These are phyloP conservation scores for Thinopyrum elongatum DNA, from an alignment of 176 grass and related monocot genomes.

Conservation along the genomic window DNA sequence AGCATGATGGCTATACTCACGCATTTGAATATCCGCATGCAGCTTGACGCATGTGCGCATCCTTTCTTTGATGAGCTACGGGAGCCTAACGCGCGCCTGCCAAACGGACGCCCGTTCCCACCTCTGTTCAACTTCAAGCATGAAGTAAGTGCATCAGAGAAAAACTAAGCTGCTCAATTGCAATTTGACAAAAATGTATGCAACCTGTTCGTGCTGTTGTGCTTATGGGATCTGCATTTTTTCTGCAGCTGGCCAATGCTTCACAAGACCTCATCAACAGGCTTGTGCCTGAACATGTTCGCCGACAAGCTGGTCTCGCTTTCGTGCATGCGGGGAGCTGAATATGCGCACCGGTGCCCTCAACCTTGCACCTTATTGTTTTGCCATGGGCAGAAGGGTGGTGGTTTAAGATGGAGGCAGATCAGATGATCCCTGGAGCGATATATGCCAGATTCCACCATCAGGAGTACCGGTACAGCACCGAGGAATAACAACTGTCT, in stretches of 20 bases:
- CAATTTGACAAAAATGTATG: neutral
- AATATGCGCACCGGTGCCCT: neutral
- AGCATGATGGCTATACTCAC: neutral
- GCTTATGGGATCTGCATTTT: constrained; percentile 20
- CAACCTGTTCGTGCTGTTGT: neutral
- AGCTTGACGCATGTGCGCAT: constrained; percentile 72
- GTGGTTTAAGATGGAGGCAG: neutral
- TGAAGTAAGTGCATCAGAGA: constrained; percentile 44
- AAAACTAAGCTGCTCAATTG: neutral
- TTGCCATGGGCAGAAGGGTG: neutral
- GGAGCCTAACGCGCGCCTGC: constrained; percentile 52
- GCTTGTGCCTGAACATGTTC: constrained; percentile 61
- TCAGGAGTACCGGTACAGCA: neutral
- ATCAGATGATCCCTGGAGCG: neutral
- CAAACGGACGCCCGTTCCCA: constrained; percentile 55
- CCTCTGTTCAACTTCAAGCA: constrained; percentile 68
- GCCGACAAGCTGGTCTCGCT: constrained; percentile 44
- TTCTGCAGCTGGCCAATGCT: constrained; percentile 48
- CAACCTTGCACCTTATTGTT: neutral
- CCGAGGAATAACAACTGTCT: neutral
- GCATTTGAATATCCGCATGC: constrained; percentile 28
- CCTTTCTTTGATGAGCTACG: constrained; percentile 73
- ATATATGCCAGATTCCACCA: neutral
- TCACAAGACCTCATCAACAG: constrained; percentile 50
- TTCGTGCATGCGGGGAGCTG: constrained; percentile 32